Conservation (phyloP, 2,329 filamentous ascomycete species). For the Gaeumannomyces sp. region DNA sequence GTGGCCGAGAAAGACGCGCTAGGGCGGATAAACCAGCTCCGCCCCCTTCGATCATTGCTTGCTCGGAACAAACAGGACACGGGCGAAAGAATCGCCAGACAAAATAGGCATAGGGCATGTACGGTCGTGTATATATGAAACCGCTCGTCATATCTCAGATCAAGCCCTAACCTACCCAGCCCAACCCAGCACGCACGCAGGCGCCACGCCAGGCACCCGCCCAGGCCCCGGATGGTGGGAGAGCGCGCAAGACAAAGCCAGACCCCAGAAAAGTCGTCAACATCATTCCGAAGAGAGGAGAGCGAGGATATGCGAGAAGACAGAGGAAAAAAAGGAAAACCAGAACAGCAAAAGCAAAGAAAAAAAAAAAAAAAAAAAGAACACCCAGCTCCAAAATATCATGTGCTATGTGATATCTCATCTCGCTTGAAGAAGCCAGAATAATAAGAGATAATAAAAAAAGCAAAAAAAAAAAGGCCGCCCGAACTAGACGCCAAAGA, state of each 20-base stretch:
- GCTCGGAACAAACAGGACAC: too few species aligned
- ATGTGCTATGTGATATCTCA: background rate
- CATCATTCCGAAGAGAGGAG: background rate
- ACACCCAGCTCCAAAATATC: background rate
- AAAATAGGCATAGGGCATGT: background rate
- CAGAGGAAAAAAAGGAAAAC: background rate
- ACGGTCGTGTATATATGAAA: background rate
- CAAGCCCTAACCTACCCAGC: background rate
- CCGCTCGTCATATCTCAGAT: background rate
- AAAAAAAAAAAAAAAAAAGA: slow-evolving; percentile 3
- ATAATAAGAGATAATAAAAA: slow-evolving; percentile 7
- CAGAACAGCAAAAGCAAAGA: slow-evolving; percentile 3
- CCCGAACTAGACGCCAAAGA: background rate
- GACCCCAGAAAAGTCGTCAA: background rate
- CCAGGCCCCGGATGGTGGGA: too few species aligned
- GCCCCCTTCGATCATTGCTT: too few species aligned
- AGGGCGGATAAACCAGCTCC: too few species aligned
- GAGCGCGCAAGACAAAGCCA: background rate
- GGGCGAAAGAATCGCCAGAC: too few species aligned
- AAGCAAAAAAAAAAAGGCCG: slow-evolving; percentile 5
- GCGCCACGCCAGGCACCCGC: too few species aligned
- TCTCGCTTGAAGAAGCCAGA: background rate
- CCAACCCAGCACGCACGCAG: background rate
- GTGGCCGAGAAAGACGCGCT: too few species aligned
- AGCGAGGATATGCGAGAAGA: background rate